Conservation (phyloP, 176 grass and related monocot genomes). For the Avena sativa region DNA sequence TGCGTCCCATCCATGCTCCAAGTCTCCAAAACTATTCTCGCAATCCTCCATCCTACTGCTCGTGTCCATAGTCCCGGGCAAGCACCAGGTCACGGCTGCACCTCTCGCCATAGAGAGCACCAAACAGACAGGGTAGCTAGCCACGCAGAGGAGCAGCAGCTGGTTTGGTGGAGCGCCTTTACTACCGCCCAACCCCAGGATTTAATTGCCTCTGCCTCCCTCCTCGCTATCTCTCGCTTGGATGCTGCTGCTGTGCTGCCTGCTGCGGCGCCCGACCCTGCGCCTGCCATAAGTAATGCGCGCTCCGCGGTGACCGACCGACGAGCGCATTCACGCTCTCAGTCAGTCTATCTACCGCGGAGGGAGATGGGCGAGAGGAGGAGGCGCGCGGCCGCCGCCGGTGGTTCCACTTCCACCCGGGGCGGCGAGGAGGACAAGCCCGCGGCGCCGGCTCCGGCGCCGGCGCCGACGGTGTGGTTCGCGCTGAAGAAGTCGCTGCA, state of each 20-base stretch:
- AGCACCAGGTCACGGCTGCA: background rate
- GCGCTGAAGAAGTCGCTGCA: slow-evolving; percentile 92
- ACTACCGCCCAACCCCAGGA: slow-evolving; percentile 35
- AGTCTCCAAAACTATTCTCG: slow-evolving; percentile 19
- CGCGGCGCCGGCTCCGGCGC: background rate
- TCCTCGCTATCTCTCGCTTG: slow-evolving; percentile 1
- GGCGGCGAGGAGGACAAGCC: too few relatives aligned
- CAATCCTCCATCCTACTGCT: too few relatives aligned
- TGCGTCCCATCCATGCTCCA: background rate
- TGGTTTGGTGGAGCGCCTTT: slow-evolving; percentile 52
- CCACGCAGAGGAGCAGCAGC: background rate
- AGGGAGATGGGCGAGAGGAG: slow-evolving; percentile 49
- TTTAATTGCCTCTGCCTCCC: slow-evolving; percentile 41
- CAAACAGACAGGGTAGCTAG: background rate
- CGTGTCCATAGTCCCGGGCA: too few relatives aligned
- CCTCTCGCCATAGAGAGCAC: background rate
- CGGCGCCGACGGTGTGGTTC: slow-evolving; percentile 84
- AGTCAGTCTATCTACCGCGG: too few relatives aligned
- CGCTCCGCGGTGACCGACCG: slow-evolving; percentile 29
- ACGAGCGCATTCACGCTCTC: slow-evolving; percentile 4
- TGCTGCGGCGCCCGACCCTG: slow-evolving; percentile 18
- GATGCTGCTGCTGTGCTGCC: slow-evolving; percentile 13
- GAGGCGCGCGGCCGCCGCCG: slow-evolving; percentile 27
- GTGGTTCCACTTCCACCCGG: too few relatives aligned
- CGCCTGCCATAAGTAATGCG: slow-evolving; percentile 27